Conservation (phyloP, 1,284 basidiomycete genomes). For the Ganoderma resinaceum region DNA sequence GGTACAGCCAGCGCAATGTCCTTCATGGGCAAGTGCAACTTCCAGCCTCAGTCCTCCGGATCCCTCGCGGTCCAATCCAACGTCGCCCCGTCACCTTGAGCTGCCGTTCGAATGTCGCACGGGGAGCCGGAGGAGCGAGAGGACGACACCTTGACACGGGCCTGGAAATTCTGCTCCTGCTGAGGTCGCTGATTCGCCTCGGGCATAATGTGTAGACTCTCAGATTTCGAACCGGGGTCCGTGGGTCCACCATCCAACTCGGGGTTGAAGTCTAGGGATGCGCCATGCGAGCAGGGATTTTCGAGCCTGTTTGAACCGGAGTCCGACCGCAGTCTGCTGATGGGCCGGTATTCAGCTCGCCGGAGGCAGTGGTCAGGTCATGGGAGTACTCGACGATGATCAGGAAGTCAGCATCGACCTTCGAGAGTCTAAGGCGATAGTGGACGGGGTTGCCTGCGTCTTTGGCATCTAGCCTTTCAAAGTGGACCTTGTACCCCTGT, state of each 20-base stretch:
- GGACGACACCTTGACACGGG: neutral
- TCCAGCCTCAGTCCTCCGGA: neutral
- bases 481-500: neutral
- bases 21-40: neutral
- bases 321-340: no score
- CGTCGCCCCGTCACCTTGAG: neutral
- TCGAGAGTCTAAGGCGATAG: neutral
- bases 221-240: neutral
- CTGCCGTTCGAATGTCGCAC: no score
- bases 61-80: neutral
- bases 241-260: no score
- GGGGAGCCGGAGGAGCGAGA: neutral
- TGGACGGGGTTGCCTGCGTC: neutral
- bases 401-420: neutral
- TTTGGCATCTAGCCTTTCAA: neutral
- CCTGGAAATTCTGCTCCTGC: neutral
- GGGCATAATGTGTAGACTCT: neutral
- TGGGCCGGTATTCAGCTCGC: neutral
- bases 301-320: neutral
- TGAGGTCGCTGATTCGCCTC: neutral
- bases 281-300: no score
- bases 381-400: neutral
- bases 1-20: neutral
- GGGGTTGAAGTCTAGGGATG: no score
- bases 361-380: neutral